Percentiles rank a stretch among this genome's conserved stretches.
These are phyloP conservation scores for Talaromyces funiculosus DNA, from an alignment of 2,329 filamentous ascomycete species.

Conservation along the genomic window DNA sequence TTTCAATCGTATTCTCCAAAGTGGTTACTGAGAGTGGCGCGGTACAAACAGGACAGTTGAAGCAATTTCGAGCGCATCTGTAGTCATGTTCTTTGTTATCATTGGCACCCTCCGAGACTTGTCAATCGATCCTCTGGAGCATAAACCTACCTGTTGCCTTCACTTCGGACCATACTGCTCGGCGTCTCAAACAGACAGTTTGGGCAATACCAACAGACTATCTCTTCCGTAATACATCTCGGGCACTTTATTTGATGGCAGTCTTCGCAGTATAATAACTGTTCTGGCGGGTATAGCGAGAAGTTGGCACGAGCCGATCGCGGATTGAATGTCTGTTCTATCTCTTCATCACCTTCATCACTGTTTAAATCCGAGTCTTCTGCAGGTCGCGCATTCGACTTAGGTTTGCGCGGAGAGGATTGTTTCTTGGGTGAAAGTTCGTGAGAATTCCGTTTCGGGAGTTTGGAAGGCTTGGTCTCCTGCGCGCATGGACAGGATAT, in stretches of 20 bases:
- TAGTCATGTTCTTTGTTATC: constrained; percentile 17
- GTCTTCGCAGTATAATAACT: constrained; percentile 94
- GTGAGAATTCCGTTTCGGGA: constrained; percentile 33
- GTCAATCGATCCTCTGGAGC: constrained; percentile 25
- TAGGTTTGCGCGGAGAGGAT: constrained; percentile 17
- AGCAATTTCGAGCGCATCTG: constrained; percentile 90
- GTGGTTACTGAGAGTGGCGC: constrained; percentile 71
- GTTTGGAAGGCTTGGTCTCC: constrained; percentile 34
- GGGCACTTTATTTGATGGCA: constrained; percentile 95
- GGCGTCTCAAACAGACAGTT: constrained; percentile 94
- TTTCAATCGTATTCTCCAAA: constrained; percentile 52
- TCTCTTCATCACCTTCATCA: constrained; percentile 64
- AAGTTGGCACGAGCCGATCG: constrained; percentile 79
- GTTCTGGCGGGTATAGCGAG: constrained; percentile 86
- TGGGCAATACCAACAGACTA: constrained; percentile 91
- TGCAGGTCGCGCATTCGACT: constrained; percentile 22
- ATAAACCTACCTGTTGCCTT: constrained; percentile 72
- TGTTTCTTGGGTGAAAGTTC: constrained; percentile 29
- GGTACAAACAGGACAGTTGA: constrained; percentile 86
- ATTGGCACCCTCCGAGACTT: neutral
- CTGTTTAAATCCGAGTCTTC: constrained; percentile 48
- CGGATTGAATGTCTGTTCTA: constrained; percentile 69
- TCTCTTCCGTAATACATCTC: constrained; percentile 86
- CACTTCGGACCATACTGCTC: constrained; percentile 83
- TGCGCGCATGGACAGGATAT: constrained; percentile 61